Conservation (phyloP, 768 basidiomycete species). For the Trametes punicea region DNA sequence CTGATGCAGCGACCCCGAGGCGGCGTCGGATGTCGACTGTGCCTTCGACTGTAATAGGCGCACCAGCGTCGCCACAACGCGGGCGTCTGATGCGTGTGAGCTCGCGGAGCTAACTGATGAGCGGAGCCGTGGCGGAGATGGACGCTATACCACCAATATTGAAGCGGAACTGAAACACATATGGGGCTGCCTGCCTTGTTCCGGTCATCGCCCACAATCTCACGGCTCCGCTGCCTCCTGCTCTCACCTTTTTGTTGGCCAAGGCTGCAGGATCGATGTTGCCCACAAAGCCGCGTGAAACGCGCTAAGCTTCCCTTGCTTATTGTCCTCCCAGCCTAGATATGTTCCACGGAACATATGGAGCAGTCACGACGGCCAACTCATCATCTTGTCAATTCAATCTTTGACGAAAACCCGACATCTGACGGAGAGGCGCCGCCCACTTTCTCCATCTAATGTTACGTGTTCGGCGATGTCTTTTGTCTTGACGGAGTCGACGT, state of each 20-base stretch:
- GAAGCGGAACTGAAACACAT: conserved; percentile 5
- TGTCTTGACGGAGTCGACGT: conserved; percentile 12
- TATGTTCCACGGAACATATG: conserved; percentile 1
- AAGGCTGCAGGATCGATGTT: neutral
- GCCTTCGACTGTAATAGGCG: neutral
- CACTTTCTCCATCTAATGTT: conserved; percentile 13
- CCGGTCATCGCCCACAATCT: conserved; percentile 2
- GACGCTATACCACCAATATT: neutral
- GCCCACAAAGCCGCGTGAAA: neutral
- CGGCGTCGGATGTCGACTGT: too few relatives aligned
- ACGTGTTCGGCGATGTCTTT: conserved; percentile 20
- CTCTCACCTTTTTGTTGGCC: conserved; percentile 1
- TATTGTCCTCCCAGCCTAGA: conserved; percentile 10
- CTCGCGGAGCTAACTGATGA: conserved; percentile 2
- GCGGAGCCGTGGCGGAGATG: conserved; percentile 6
- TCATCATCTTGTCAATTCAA: conserved; percentile 15
- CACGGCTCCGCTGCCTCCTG: conserved; percentile 9
- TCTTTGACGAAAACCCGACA: conserved; percentile 12
- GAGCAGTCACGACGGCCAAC: neutral
- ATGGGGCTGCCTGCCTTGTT: neutral
- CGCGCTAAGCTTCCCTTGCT: neutral
- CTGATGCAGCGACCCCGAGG: neutral
- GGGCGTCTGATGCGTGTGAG: neutral
- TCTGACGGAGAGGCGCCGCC: conserved; percentile 7
- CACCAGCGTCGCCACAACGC: neutral